Base-by-base conservation (phyloP, 192 early-diverging fungal species). In the Allomyces macrogynus region DNA sequence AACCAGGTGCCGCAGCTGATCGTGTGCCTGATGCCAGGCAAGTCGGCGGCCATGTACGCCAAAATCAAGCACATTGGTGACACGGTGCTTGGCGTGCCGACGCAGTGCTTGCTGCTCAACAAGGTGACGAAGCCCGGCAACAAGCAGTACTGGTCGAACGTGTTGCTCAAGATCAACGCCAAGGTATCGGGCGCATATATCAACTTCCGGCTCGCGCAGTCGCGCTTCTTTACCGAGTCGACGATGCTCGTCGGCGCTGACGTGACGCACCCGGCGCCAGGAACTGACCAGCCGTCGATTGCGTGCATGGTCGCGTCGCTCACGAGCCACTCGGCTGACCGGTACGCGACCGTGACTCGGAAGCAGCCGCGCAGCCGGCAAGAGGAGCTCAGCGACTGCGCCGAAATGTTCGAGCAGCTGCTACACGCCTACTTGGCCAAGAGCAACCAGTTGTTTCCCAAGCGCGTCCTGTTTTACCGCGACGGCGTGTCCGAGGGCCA, bases 91-190 rank as follows among this genome's bases (percentile, higher is more conserved):
- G 92, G 92, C 24, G 72, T 94, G 42, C 82, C 88, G 0, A 91
- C 91, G 26, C 93, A 96, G 75, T 96, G 93, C 73, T 40, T 40
- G 32, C 81, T 96, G 67, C 91, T 89, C 67, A 77, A 81, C 18
- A 88, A 83, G 70, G 82, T 92, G 65, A 78, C 88, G 69, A 77
- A 78, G 69, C 69, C 74, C 23, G 75, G 86, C 23, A 92, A 86
- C 71, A 70, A 83, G 60, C 92, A 95, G 76, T 97, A 97, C 78
- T 93, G 89, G 67, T 92, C 93, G 14, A 97, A 97, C 65, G 85
- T 97, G 23, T 89, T 86, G 66, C 75, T 97, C 24, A 97, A 97
- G 78, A 82, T 95, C 65, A 97, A 97, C 73, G 81, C 87, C 42
- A 94, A 97, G 78, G 80, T 97, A 9, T 90, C 92, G 62, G 92